Conservation (phyloP, 345 rosid genomes). For the Hibiscus mutabilis region DNA sequence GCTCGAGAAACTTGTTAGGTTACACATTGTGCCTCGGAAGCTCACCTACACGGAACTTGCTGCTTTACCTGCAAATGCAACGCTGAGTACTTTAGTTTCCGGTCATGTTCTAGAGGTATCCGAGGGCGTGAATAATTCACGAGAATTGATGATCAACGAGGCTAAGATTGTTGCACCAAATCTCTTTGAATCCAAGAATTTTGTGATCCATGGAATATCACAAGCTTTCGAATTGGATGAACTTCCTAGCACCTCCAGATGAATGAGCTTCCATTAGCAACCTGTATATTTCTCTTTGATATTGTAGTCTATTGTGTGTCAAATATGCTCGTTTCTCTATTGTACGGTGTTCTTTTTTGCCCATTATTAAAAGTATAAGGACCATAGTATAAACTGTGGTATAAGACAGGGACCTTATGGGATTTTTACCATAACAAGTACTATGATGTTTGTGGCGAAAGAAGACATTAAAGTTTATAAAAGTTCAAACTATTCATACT, state of each 20-base stretch:
- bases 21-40: slow-evolving; percentile 46
- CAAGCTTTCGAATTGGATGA: slow-evolving; percentile 29
- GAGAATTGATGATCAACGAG: slow-evolving; percentile 36
- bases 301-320: too few species aligned
- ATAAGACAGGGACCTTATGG: too few species aligned
- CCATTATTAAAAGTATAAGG: too few species aligned
- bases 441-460: background rate
- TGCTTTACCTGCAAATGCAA: slow-evolving; percentile 35
- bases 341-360: too few species aligned
- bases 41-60: slow-evolving; percentile 34
- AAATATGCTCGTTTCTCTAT: too few species aligned
- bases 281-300: background rate
- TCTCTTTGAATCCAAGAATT: slow-evolving; percentile 36
- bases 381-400: too few species aligned
- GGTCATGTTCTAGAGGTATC: slow-evolving; percentile 35
- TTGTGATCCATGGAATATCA: slow-evolving; percentile 58
- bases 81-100: slow-evolving; percentile 40
- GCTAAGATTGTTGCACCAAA: slow-evolving; percentile 47
- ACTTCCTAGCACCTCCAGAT: slow-evolving; percentile 14
- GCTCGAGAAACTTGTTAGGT: slow-evolving; percentile 48
- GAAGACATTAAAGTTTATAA: background rate
- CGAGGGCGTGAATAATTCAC: slow-evolving; percentile 15
- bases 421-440: too few species aligned
- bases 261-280: background rate
- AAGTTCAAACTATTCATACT: background rate